A percentile compares a stretch with the other conserved stretches of the same genome.
phyloP scores from a whole-genome alignment of 2,329 filamentous ascomycete species.

The Cytospora piceicola region DNA sequence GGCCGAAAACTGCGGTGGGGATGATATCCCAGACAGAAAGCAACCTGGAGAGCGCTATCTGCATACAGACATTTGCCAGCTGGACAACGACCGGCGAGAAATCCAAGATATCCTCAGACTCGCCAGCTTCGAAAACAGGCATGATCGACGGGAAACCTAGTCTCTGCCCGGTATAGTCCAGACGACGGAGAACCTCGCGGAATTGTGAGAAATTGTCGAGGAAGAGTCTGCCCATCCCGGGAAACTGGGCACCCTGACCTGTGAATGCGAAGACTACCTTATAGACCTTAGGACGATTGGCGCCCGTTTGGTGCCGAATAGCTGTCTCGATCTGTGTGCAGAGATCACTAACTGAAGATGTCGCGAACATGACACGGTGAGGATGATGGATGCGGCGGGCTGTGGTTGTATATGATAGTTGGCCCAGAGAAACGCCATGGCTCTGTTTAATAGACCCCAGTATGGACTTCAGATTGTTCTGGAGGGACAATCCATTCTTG shows the following conservation, averaged over 20 bases:
- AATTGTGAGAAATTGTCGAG: conserved; percentile 36
- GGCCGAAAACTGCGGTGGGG: conserved; percentile 52
- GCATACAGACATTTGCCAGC: conserved; percentile 56
- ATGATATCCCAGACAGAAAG: conserved; percentile 59
- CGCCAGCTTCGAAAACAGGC: conserved; percentile 51
- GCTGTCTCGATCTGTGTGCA: conserved; percentile 38
- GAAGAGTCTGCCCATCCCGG: conserved; percentile 51
- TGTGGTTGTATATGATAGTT: conserved; percentile 69
- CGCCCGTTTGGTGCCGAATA: conserved; percentile 47
- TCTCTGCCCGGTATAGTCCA: conserved; percentile 54
- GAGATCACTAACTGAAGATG: conserved; percentile 46
- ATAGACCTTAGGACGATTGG: conserved; percentile 47
- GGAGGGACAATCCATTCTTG: conserved; percentile 60
- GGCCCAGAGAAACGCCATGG: conserved; percentile 53
- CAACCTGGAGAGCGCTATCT: conserved; percentile 60
- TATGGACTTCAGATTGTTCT: conserved; percentile 59
- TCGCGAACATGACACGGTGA: conserved; percentile 55
- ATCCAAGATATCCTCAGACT: conserved; percentile 44
- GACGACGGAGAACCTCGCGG: conserved; percentile 51
- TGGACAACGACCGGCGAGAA: conserved; percentile 57
- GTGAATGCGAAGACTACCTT: conserved; percentile 59
- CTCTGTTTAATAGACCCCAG: conserved; percentile 56
- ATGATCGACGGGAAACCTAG: conserved; percentile 61
- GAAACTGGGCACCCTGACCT: conserved; percentile 58
- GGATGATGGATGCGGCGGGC: conserved; percentile 65